Base-by-base conservation (phyloP, 2,329 filamentous ascomycete genomes). In the Aspergillus sp. region DNA sequence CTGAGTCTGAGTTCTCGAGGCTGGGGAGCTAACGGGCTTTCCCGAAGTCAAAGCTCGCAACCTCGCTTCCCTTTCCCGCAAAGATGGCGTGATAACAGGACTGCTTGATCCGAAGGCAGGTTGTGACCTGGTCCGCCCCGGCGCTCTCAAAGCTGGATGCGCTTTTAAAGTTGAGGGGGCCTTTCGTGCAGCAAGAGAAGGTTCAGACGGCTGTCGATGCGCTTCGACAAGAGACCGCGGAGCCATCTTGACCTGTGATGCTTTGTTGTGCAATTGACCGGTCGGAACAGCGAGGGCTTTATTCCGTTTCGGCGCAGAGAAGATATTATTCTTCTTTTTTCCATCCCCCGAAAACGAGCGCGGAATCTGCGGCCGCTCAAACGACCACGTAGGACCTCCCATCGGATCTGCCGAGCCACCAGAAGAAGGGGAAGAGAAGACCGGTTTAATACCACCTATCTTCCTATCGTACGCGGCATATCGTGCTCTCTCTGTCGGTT, bases 171-270 rank as follows among this genome's bases (percentile, higher is more conserved):
- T 39, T 41, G 51, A 49, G 32, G 49, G 9, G 3, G 44, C 45
- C 35, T 53, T 50, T 30, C 53, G 52, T 22, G 41, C 48, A 32
- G 59, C n/a, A 5, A 48, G 27, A 35, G 51, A 33, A 4, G 51
- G 51, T 42, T 62, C 57, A 22, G 51, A 32, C 15, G 61, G 60
- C 6, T 57, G 62, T 17, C 65, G 65, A 46, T 70, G 67, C 35
- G 66, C 65, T 50, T 74, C 69, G n/a, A 74, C 60, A 19, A 74
- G 58, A 7, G 64, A 64, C 17, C 60, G 60, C 3, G 71, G 71
- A 5, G 71, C 70, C 43, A 63, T 63, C 17, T 53, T 65, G 13
- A 74, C 61, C 32, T 63, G 62, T 2, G 65, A 65, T 2, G 68
- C 67, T 48, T 60, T 62, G 44, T 59, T 68, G 39, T 64, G 67